A percentile compares a stretch with the other conserved stretches of the same genome.
Conservation (phyloP, 208 protist species). For the Hexamita inflata region DNA sequence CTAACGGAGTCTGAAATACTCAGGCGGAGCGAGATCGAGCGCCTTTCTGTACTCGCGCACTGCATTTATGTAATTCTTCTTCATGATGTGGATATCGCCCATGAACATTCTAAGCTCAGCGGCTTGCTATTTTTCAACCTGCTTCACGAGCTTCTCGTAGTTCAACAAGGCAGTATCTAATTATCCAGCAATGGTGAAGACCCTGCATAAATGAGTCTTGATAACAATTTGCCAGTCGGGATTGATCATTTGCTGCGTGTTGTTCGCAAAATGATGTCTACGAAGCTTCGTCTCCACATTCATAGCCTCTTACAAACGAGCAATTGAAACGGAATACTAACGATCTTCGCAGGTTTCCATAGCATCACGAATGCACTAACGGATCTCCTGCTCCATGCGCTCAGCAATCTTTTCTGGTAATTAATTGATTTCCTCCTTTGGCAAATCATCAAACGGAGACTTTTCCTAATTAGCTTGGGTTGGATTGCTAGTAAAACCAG, state of each 20-base stretch:
- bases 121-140: background rate
- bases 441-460: background rate
- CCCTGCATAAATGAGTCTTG: background rate
- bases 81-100: background rate
- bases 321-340: background rate
- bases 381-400: background rate
- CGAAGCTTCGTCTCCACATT: background rate
- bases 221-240: background rate
- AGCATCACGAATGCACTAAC: background rate
- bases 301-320: background rate
- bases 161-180: background rate
- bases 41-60: background rate
- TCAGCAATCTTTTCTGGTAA: constrained; percentile 16
- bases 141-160: constrained; percentile 10
- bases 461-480: background rate
- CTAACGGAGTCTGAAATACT: background rate
- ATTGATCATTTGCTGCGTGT: background rate
- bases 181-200: background rate
- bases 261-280: background rate
- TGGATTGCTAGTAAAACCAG: background rate
- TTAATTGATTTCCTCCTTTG: background rate
- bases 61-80: background rate
- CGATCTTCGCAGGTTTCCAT: background rate
- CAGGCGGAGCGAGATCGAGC: background rate
- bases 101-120: constrained; percentile 1